Conservation (phyloP, 2,329 filamentous ascomycete genomes). For the Aureobasidium lini region DNA sequence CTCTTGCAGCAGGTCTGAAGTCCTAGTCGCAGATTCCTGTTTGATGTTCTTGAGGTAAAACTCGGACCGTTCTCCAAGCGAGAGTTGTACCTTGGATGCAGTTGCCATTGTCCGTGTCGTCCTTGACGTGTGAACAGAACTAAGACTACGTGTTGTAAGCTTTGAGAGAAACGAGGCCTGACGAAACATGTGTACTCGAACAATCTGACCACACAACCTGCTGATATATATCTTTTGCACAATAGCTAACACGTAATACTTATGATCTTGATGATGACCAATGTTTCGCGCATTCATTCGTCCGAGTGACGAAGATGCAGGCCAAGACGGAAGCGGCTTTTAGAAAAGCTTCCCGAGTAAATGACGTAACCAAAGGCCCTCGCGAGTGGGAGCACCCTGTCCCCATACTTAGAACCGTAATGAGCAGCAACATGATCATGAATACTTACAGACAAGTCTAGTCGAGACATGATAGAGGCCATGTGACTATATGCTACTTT, state of each 20-base stretch:
- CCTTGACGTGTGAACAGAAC: background rate
- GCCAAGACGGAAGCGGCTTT: background rate
- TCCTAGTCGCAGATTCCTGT: conserved; percentile 53
- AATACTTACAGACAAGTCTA: too few relatives aligned
- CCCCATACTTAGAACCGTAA: too few relatives aligned
- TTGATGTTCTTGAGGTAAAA: conserved; percentile 41
- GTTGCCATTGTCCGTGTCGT: conserved; percentile 39
- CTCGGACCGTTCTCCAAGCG: conserved; percentile 36
- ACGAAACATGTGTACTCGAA: background rate
- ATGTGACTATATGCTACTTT: too few relatives aligned
- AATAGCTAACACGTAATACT: background rate
- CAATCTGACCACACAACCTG: background rate
- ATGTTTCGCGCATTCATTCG: background rate
- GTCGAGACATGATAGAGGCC: too few relatives aligned
- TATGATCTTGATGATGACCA: background rate
- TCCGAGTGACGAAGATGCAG: background rate
- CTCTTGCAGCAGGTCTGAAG: conserved; percentile 63
- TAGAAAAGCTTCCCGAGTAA: too few relatives aligned
- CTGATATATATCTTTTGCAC: background rate
- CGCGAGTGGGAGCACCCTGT: too few relatives aligned
- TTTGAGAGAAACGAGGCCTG: background rate
- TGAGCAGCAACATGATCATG: too few relatives aligned
- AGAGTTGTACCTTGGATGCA: conserved; percentile 39
- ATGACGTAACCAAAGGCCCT: too few relatives aligned
- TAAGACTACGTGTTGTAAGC: background rate